phyloP scores from a whole-genome alignment of 2,329 filamentous ascomycete species.

The Trichoderma atrobrunneum region DNA sequence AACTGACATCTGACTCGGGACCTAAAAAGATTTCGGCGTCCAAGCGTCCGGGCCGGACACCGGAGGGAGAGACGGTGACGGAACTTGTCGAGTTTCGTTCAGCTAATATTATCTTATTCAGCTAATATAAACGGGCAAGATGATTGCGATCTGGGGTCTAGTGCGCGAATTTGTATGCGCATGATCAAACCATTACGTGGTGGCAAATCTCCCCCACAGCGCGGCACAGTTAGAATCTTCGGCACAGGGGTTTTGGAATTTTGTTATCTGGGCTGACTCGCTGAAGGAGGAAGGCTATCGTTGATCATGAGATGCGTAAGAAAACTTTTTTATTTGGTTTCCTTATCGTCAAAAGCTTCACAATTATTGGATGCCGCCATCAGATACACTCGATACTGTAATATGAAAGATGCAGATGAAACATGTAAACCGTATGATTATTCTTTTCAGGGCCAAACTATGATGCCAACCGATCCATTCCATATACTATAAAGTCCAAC shows the following conservation, averaged over 20 bases:
- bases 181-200: slow-evolving; percentile 7
- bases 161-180: neutral
- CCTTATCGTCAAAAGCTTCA: neutral
- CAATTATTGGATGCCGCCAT: too few relatives aligned
- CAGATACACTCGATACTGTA: too few relatives aligned
- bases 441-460: neutral
- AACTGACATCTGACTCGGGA: neutral
- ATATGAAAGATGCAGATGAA: neutral
- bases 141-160: neutral
- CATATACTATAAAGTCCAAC: neutral
- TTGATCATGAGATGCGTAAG: neutral
- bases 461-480: neutral
- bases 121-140: neutral
- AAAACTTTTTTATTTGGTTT: neutral
- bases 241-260: neutral
- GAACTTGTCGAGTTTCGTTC: neutral
- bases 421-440: neutral
- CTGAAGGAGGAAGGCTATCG: neutral
- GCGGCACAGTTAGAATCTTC: neutral
- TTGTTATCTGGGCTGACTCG: neutral
- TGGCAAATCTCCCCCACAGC: slow-evolving; percentile 1
- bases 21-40: neutral
- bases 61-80: neutral
- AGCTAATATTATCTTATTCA: neutral
- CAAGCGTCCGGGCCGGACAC: slow-evolving; percentile 10